Conservation (phyloP, 192 early-diverging fungal genomes). For the Glomus cerebriforme region DNA sequence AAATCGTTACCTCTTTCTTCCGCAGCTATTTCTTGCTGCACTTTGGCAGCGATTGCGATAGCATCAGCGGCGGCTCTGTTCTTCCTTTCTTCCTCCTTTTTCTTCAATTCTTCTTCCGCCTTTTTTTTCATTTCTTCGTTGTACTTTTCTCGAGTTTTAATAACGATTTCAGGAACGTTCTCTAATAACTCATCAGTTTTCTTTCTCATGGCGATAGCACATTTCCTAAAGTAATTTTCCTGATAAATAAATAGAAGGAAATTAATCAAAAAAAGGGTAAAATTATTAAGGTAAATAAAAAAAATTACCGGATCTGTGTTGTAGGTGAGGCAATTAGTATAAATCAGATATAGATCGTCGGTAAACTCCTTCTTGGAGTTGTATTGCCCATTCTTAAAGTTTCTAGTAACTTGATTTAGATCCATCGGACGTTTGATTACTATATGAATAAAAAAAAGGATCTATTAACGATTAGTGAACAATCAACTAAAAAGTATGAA, state of each 20-base stretch:
- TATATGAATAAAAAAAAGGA: constrained; percentile 29
- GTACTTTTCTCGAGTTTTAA: constrained; percentile 59
- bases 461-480: not conserved
- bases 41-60: constrained; percentile 36
- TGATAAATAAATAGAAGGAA: constrained; percentile 33
- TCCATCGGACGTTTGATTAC: constrained; percentile 98
- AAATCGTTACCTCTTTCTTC: not conserved
- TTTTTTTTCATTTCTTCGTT: constrained; percentile 28
- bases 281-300: not conserved
- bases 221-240: constrained; percentile 85
- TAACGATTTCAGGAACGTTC: constrained; percentile 80
- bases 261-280: not conserved
- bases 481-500: not conserved
- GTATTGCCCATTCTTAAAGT: constrained; percentile 80
- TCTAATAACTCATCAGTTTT: constrained; percentile 74
- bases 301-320: constrained; percentile 74
- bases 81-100: constrained; percentile 31
- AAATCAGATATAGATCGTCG: constrained; percentile 88
- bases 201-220: constrained; percentile 80
- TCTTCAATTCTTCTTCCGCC: constrained; percentile 30
- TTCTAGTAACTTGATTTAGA: constrained; percentile 85
- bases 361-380: constrained; percentile 85
- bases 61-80: constrained; percentile 37
- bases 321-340: constrained; percentile 89
- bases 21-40: not conserved